A percentile compares a stretch with the other conserved stretches of the same genome.
These are phyloP conservation scores for Fusarium mexicanum DNA, from an alignment of 2,329 filamentous ascomycete genomes.

Conservation along the genomic window DNA sequence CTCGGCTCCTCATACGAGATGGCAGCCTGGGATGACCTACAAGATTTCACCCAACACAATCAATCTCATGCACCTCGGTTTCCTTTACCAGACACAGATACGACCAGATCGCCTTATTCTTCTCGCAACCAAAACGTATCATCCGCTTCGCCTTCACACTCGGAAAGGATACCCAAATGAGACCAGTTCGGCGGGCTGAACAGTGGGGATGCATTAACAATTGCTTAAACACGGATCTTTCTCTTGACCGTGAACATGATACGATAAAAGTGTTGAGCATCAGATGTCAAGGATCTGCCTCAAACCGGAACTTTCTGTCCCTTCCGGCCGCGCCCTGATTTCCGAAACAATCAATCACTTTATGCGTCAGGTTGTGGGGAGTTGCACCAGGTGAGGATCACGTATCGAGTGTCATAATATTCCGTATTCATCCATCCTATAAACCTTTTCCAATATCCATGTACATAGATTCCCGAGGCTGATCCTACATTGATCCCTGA, in stretches of 20 bases:
- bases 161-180: slow-evolving; percentile 16
- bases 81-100: background rate
- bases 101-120: background rate
- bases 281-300: background rate
- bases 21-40: background rate
- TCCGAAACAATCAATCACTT: slow-evolving; percentile 5
- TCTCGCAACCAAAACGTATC: background rate
- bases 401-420: background rate
- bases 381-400: background rate
- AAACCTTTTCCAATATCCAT: slow-evolving; percentile 5
- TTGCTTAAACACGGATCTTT: slow-evolving; percentile 23
- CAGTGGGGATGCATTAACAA: slow-evolving; percentile 8
- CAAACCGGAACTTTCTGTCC: slow-evolving; percentile 3
- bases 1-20: background rate
- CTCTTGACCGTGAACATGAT: slow-evolving; percentile 5
- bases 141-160: slow-evolving; percentile 5
- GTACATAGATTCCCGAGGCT: slow-evolving; percentile 29
- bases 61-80: slow-evolving; percentile 2
- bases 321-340: slow-evolving; percentile 6
- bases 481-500: slow-evolving; percentile 19
- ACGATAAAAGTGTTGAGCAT: slow-evolving; percentile 3
- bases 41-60: background rate
- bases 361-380: background rate
- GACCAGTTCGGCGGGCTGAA: background rate
- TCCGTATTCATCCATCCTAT: slow-evolving; percentile 6